Percentiles rank a stretch among this genome's conserved stretches.
Conservation (phyloP, 495 filamentous ascomycete genomes). For the Articulospora tetracladia region DNA sequence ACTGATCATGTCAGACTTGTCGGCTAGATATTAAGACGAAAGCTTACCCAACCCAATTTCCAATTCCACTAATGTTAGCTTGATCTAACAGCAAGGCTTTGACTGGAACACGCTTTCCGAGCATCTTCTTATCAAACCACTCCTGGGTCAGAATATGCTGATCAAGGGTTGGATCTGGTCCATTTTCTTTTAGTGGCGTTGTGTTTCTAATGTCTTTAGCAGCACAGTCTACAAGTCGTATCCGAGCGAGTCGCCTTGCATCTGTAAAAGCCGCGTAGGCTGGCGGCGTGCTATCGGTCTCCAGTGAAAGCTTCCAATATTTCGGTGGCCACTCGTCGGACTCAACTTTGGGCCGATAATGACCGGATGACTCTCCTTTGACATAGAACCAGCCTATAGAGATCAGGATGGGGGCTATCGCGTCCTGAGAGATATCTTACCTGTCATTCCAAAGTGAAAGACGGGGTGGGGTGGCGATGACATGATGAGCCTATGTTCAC, state of each 20-base stretch:
- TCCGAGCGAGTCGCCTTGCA: conserved; percentile 65
- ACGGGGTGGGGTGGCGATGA: conserved; percentile 76
- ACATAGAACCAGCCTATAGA: conserved; percentile 78
- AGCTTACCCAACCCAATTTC: conserved; percentile 81
- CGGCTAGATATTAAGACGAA: background rate
- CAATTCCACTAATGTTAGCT: conserved; percentile 84
- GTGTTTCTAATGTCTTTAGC: conserved; percentile 70
- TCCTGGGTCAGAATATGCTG: conserved; percentile 66
- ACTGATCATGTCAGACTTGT: conserved; percentile 28
- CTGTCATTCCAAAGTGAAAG: conserved; percentile 87
- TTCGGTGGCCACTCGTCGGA: conserved; percentile 77
- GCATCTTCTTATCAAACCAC: conserved; percentile 67
- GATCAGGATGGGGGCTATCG: conserved; percentile 25
- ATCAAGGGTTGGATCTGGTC: conserved; percentile 89
- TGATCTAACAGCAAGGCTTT: conserved; percentile 89
- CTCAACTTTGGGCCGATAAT: conserved; percentile 70
- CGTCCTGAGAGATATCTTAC: conserved; percentile 17
- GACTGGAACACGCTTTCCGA: conserved; percentile 72
- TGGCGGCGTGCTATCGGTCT: conserved; percentile 50
- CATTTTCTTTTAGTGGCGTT: conserved; percentile 81
- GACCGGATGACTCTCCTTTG: conserved; percentile 66
- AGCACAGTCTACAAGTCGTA: conserved; percentile 78
- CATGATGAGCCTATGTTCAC: conserved; percentile 50
- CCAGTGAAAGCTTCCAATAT: conserved; percentile 80
- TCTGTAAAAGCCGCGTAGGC: conserved; percentile 84